Conservation (phyloP, 768 basidiomycete species). For the Lactifluus volemus region DNA sequence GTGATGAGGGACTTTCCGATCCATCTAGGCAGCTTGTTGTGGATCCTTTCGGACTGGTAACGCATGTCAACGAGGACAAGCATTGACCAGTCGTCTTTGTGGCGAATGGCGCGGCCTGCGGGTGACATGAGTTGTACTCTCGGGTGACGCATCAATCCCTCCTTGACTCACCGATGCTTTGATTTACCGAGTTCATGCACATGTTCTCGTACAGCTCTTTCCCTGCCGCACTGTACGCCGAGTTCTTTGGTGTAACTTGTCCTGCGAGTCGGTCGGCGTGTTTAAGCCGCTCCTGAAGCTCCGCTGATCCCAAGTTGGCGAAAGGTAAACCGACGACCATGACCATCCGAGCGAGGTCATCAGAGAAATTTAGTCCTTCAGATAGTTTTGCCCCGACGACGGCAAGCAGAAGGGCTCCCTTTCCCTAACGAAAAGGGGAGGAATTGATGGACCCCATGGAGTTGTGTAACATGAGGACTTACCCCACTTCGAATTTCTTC, state of each 20-base stretch:
- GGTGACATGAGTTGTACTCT: neutral
- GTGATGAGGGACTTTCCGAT: slow-evolving; percentile 41
- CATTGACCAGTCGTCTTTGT: slow-evolving; percentile 85
- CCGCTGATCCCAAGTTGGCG: slow-evolving; percentile 83
- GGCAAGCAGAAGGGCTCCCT: slow-evolving; percentile 80
- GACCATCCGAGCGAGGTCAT: slow-evolving; percentile 63
- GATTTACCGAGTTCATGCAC: slow-evolving; percentile 94
- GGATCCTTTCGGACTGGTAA: slow-evolving; percentile 61
- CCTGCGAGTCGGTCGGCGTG: slow-evolving; percentile 62
- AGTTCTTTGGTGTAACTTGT: slow-evolving; percentile 40
- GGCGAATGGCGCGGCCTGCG: slow-evolving; percentile 86
- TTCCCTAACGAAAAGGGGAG: slow-evolving; percentile 15
- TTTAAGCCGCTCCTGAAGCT: slow-evolving; percentile 85
- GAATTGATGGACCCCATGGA: neutral
- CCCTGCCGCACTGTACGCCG: slow-evolving; percentile 32
- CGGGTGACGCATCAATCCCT: neutral
- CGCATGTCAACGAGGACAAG: slow-evolving; percentile 82
- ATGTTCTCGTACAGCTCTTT: slow-evolving; percentile 84
- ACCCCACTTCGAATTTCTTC: slow-evolving; percentile 12
- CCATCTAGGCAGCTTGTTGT: slow-evolving; percentile 84
- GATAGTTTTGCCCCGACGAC: slow-evolving; percentile 97
- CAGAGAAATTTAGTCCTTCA: slow-evolving; percentile 65
- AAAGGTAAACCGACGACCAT: slow-evolving; percentile 88
- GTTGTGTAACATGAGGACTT: neutral
- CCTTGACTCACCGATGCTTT: slow-evolving; percentile 73